Base-by-base conservation (phyloP, 2,329 filamentous ascomycete species). In the Penicillium psychrosexuale region DNA sequence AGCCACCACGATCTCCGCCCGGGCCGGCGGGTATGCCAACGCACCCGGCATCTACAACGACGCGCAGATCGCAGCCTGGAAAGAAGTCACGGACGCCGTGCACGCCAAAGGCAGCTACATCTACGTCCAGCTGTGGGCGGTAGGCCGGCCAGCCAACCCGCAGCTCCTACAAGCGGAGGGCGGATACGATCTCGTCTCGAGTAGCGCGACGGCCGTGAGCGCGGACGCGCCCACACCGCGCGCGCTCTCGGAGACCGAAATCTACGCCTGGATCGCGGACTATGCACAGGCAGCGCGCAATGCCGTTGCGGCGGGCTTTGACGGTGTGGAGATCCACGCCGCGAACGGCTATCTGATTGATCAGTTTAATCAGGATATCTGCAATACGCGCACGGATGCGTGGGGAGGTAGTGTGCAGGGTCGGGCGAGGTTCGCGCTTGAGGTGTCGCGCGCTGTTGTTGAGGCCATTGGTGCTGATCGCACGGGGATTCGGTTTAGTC, bases 41-140 rank as follows among this genome's bases (percentile, higher is more conserved):
- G 75, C 80, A 1, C 84, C 86, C 0, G 84, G 83, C 27, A 82
- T 86, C 63, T 86, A 77, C 64, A 80, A 68, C 19, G 70, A 77
- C 0, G 77, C 75, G n/a, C 84, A 87, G 56, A 76, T 86, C 39
- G 76, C 75, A 1, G 80, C 75, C 0, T 89, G 86, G 86, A 82
- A 79, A 58, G 71, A 77, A 13, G 73, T 89, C 39, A 84, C 82
- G 2, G 79, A 84, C 27, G 82, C 80, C 0, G 84, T 89, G 0
- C 87, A 90, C 66, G 75, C 75, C 22, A 85, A 85, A 62, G 82
- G 82, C 5, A 80, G 77, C 17, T 83, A 77, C 65, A 84, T 88
- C 48, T 87, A 78, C 70, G 68, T 78, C 2, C 87, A 89, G 65
- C 74, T 89, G 0, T 88, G 84, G 78, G 80, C 79, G 0, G 73